Conservation (phyloP, 176 grass and related monocot species). For the Tillandsia fasciculata region DNA sequence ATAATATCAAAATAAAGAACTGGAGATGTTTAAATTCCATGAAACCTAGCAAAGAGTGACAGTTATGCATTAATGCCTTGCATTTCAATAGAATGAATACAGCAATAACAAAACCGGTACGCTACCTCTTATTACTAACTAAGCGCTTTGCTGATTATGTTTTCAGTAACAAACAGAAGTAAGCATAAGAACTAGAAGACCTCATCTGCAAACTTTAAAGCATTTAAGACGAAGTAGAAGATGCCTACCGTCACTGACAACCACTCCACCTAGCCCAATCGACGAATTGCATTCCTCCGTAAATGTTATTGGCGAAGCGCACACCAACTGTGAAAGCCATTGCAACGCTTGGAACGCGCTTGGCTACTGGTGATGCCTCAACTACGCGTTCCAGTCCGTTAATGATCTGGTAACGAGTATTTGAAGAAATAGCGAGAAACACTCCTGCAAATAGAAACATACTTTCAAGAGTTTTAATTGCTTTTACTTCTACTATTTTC, state of each 20-base stretch:
- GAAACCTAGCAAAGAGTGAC: too few species aligned
- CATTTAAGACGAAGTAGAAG: not conserved
- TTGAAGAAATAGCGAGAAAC: slow-evolving; percentile 83
- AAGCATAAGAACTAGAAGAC: not conserved
- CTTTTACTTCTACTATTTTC: slow-evolving; percentile 8
- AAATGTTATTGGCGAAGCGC: slow-evolving; percentile 82
- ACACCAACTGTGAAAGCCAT: slow-evolving; percentile 85
- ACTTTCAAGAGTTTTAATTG: slow-evolving; percentile 4
- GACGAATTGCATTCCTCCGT: slow-evolving; percentile 97
- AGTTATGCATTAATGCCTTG: too few species aligned
- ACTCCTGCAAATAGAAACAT: slow-evolving; percentile 46
- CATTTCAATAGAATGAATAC: too few species aligned
- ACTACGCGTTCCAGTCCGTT: slow-evolving; percentile 75
- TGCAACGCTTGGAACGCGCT: slow-evolving; percentile 51
- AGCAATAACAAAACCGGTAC: too few species aligned
- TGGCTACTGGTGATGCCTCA: slow-evolving; percentile 71
- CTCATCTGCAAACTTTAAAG: not conserved
- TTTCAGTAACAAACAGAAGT: not conserved
- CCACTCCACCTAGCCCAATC: slow-evolving; percentile 85
- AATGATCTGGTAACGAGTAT: slow-evolving; percentile 91
- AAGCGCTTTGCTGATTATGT: too few species aligned
- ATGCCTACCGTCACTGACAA: slow-evolving; percentile 38
- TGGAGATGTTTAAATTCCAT: too few species aligned
- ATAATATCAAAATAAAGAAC: too few species aligned
- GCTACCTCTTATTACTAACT: too few species aligned